phyloP scores from a whole-genome alignment of 2,329 filamentous ascomycete species.

The Diaporthe vexans region DNA sequence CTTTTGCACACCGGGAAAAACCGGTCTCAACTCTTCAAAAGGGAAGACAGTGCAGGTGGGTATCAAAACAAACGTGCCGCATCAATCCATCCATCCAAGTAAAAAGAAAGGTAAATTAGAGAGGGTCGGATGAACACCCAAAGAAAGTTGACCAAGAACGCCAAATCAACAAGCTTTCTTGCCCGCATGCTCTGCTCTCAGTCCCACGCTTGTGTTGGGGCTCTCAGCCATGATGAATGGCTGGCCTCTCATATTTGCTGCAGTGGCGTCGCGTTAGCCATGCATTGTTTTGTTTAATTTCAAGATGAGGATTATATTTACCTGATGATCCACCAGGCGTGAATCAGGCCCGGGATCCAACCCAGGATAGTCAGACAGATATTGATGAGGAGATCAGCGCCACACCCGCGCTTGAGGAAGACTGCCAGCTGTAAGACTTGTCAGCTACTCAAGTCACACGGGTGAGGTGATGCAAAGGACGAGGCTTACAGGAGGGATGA shows the following conservation, averaged over 20 bases:
- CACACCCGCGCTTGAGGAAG: constrained; percentile 39
- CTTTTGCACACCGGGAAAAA: background rate
- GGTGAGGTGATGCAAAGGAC: background rate
- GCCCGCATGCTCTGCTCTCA: background rate
- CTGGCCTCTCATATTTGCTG: constrained; percentile 25
- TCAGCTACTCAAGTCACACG: background rate
- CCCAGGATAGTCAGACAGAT: constrained; percentile 40
- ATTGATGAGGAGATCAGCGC: constrained; percentile 39
- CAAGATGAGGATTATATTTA: background rate
- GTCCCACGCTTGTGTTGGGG: background rate
- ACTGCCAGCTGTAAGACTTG: constrained; percentile 31
- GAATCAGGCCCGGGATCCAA: constrained; percentile 40
- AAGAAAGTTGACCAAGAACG: background rate
- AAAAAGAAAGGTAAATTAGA: background rate
- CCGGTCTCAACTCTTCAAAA: background rate
- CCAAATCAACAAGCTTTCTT: background rate
- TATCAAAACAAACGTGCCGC: constrained; percentile 14
- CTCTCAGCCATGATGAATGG: background rate
- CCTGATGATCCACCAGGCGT: constrained; percentile 43
- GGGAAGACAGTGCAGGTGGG: background rate
- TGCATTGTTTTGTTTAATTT: too few relatives aligned
- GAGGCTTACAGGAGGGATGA: constrained; percentile 38
- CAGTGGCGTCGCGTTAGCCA: background rate
- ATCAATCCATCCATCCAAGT: background rate
- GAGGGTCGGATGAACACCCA: background rate